Conservation (phyloP, 2,329 filamentous ascomycete species). For the Ceratocystis smalleyi region DNA sequence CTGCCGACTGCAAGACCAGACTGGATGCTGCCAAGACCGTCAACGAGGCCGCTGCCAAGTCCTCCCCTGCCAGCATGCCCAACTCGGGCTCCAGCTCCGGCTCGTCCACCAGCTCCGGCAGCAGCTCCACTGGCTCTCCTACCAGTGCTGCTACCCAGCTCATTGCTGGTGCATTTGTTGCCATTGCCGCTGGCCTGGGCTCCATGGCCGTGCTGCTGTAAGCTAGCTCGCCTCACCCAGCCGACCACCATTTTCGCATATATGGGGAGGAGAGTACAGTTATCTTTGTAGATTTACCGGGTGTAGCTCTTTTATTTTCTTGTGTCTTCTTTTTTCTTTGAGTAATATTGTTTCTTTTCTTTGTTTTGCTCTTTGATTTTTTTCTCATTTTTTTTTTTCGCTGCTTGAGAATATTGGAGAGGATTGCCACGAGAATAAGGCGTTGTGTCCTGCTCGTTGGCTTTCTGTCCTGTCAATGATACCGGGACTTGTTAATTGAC, state of each 20-base stretch:
- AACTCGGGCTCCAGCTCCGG: slow-evolving; percentile 6
- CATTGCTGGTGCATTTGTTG: slow-evolving; percentile 8
- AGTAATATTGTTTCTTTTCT: slow-evolving; percentile 11
- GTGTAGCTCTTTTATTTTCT: slow-evolving; percentile 3
- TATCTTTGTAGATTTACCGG: slow-evolving; percentile 1
- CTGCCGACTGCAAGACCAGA: slow-evolving; percentile 40
- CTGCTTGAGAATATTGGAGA: neutral
- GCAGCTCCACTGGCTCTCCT: neutral
- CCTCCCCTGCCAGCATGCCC: slow-evolving; percentile 9
- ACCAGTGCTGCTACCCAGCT: slow-evolving; percentile 8
- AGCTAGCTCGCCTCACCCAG: neutral
- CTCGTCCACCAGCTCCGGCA: neutral
- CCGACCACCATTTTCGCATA: neutral
- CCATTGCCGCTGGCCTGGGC: slow-evolving; percentile 4
- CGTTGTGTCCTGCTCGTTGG: slow-evolving; percentile 3
- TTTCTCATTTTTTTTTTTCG: neutral
- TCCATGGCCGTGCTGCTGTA: slow-evolving; percentile 12
- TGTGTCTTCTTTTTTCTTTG: slow-evolving; percentile 1
- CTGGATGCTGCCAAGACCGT: slow-evolving; percentile 48
- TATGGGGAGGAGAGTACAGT: neutral
- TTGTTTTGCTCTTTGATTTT: neutral
- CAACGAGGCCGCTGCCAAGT: slow-evolving; percentile 30
- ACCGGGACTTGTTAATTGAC: slow-evolving; percentile 1
- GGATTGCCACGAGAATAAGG: neutral
- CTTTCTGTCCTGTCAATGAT: slow-evolving; percentile 4